Evolutionary conservation across 176 grass and related monocot genomes (phyloP).

Genomic region (Hordeum marinum): DNA sequence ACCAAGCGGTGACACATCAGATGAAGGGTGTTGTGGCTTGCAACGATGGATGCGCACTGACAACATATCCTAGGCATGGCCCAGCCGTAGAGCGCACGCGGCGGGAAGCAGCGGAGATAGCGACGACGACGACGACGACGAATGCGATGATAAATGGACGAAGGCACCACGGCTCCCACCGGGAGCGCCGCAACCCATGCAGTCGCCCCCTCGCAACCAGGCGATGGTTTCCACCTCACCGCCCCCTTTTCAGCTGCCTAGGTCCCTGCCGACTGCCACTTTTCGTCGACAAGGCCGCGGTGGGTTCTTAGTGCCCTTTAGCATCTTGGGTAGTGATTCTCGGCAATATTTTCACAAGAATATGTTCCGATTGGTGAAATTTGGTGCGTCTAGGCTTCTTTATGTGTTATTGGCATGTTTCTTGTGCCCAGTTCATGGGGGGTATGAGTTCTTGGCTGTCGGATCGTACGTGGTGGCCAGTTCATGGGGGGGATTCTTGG

Average conservation of each 20-base stretch:
- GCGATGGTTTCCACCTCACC: background rate
- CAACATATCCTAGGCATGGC: background rate
- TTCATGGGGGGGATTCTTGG: background rate
- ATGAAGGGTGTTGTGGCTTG: no score
- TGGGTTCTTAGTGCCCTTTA: background rate
- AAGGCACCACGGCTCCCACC: no score
- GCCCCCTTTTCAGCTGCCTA: background rate
- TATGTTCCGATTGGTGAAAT: no score
- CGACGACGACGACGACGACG: background rate
- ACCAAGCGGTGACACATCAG: no score
- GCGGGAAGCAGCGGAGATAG: background rate
- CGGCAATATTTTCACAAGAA: background rate
- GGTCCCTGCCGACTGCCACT: no score
- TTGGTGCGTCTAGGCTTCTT: background rate
- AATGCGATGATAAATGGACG: background rate
- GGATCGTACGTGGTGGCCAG: background rate
- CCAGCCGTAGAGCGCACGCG: background rate
- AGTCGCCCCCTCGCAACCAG: background rate
- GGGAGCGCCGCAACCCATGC: no score
- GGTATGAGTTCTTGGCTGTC: background rate
- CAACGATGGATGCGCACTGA: no score
- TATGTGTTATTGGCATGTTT: background rate
- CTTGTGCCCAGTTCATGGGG: background rate
- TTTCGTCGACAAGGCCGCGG: background rate
- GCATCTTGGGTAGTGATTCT: background rate